Conservation (phyloP, 306 rosid genomes). For the Benincasa hispida region DNA sequence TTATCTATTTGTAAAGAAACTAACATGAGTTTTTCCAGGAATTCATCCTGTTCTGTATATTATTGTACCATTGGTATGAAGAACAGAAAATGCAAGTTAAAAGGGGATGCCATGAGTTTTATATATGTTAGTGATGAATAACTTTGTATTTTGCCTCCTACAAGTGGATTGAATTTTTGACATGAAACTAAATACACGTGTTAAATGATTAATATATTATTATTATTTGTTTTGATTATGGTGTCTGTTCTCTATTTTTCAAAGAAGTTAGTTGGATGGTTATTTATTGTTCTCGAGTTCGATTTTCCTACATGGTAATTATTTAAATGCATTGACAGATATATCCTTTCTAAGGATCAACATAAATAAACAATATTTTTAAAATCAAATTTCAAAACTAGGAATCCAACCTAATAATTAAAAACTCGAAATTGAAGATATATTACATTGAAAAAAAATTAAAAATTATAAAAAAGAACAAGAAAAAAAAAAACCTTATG, state of each 20-base stretch:
- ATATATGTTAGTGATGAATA: neutral
- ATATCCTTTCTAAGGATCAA: too few species aligned
- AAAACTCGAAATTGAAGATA: too few species aligned
- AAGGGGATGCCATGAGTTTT: neutral
- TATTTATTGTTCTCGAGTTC: neutral
- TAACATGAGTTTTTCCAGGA: slow-evolving; percentile 6
- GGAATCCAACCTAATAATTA: too few species aligned
- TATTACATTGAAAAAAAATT: too few species aligned
- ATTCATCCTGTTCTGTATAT: neutral
- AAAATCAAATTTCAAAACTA: too few species aligned
- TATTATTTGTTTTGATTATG: neutral
- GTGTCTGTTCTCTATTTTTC: neutral
- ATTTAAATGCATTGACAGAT: too few species aligned
- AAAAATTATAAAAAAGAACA: too few species aligned
- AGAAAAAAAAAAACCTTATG: too few species aligned
- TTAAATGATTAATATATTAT: neutral
- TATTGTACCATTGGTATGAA: slow-evolving; percentile 1
- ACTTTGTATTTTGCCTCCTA: neutral
- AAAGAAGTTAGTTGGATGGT: neutral
- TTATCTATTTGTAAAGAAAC: slow-evolving; percentile 10
- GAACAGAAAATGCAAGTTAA: neutral
- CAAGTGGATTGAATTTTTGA: neutral
- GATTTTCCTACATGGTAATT: too few species aligned
- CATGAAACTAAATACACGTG: neutral
- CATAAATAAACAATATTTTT: too few species aligned